phyloP scores from a whole-genome alignment of 441 rosid genomes.

The Pelargonium fulgidum region DNA sequence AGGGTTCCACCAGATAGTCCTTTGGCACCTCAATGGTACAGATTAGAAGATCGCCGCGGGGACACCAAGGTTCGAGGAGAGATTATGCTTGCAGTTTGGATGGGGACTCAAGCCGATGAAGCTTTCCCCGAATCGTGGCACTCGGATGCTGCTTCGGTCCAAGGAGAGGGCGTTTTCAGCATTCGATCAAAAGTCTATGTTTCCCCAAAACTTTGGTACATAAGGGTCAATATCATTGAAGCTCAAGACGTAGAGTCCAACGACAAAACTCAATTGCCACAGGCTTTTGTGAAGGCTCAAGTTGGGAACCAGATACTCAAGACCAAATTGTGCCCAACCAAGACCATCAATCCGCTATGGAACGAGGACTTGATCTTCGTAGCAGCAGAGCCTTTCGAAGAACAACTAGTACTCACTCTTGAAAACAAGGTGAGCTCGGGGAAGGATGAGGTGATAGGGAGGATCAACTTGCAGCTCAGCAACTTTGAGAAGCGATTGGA shows the following conservation, averaged over 20 bases:
- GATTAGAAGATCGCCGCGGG: constrained; percentile 63
- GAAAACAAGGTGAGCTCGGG: constrained; percentile 49
- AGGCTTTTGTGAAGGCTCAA: constrained; percentile 50
- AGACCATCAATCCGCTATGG: constrained; percentile 65
- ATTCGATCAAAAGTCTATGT: constrained; percentile 62
- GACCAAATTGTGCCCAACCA: constrained; percentile 47
- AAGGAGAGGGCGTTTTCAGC: constrained; percentile 33
- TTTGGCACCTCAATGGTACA: constrained; percentile 90
- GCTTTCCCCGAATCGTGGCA: constrained; percentile 90
- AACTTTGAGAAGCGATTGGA: constrained; percentile 53
- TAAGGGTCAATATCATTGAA: constrained; percentile 65
- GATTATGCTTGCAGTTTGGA: constrained; percentile 89
- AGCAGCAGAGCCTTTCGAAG: constrained; percentile 67
- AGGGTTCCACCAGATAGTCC: constrained; percentile 93
- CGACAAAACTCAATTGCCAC: constrained; percentile 61
- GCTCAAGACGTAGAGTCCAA: constrained; percentile 63
- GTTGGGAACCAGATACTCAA: constrained; percentile 55
- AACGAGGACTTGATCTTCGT: constrained; percentile 77
- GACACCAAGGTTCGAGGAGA: constrained; percentile 66
- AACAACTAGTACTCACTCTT: constrained; percentile 44
- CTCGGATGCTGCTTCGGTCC: constrained; percentile 59
- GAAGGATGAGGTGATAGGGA: constrained; percentile 50
- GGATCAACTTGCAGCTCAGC: constrained; percentile 43
- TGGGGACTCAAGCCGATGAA: constrained; percentile 52
- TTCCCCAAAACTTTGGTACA: constrained; percentile 73